These are phyloP conservation scores for Aurinia saxatilis DNA, from an alignment of 345 rosid species.

Conservation along the genomic window DNA sequence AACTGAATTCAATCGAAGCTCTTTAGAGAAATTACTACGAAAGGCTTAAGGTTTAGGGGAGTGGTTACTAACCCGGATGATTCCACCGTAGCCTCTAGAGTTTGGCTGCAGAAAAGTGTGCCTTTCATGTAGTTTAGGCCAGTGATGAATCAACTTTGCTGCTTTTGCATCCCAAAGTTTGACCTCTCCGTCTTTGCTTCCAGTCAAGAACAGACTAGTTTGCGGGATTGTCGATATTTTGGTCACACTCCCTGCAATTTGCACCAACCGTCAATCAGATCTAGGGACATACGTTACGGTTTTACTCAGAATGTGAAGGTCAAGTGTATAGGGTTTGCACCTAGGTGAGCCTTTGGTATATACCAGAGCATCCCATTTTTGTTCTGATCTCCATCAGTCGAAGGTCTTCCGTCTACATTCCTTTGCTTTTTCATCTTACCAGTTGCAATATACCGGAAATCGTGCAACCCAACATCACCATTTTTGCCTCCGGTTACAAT, in stretches of 20 bases:
- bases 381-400: constrained; percentile 46
- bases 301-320: background rate
- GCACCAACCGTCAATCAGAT: background rate
- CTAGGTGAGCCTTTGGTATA: constrained; percentile 93
- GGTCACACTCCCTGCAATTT: constrained; percentile 67
- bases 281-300: background rate
- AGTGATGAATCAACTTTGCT: constrained; percentile 65
- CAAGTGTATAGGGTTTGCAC: constrained; percentile 27
- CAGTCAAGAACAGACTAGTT: constrained; percentile 86
- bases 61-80: constrained; percentile 53
- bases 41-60: no score
- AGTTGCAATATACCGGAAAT: constrained; percentile 85
- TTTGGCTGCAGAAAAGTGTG: constrained; percentile 78
- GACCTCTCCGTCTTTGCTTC: constrained; percentile 97
- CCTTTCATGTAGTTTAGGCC: constrained; percentile 88
- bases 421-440: constrained; percentile 69
- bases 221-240: constrained; percentile 67
- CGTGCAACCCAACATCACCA: constrained; percentile 90
- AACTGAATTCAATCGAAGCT: no score
- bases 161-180: constrained; percentile 96
- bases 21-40: no score
- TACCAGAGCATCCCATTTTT: constrained; percentile 90
- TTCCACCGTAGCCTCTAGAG: constrained; percentile 82
- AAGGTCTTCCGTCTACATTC: constrained; percentile 35
- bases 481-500: constrained; percentile 85